These are phyloP conservation scores for Mortierella claussenii DNA, from an alignment of 192 early-diverging fungal genomes.

Conservation along the genomic window DNA sequence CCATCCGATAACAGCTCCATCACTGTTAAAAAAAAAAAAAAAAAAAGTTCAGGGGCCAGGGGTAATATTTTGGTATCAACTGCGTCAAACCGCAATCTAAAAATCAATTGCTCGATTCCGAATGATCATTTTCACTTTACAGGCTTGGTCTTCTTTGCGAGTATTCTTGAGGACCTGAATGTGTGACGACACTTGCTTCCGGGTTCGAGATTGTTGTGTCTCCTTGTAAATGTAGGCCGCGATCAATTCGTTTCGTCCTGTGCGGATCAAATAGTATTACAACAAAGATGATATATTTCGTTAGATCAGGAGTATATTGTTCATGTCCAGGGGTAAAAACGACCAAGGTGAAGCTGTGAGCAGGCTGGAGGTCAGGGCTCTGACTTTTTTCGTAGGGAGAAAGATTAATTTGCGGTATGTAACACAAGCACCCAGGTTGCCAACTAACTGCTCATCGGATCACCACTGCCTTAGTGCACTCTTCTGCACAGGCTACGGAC, in stretches of 20 bases:
- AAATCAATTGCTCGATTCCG: no score
- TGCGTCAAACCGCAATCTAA: no score
- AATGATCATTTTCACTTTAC: constrained; percentile 37
- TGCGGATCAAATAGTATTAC: not conserved
- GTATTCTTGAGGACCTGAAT: constrained; percentile 83
- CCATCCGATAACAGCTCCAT: constrained; percentile 46
- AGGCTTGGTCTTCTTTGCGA: constrained; percentile 62
- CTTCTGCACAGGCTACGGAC: no score
- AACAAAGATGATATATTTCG: constrained; percentile 10
- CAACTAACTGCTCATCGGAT: no score
- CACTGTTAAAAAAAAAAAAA: constrained; percentile 8
- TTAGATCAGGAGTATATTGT: not conserved
- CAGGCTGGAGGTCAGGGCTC: no score
- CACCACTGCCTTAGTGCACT: no score
- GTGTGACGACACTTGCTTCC: constrained; percentile 84
- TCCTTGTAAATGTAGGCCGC: constrained; percentile 78
- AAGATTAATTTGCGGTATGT: not conserved
- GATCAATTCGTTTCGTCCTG: constrained; percentile 78
- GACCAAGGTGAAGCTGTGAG: no score
- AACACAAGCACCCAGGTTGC: not conserved
- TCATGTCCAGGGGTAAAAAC: no score
- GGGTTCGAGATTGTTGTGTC: constrained; percentile 69
- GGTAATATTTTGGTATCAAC: not conserved
- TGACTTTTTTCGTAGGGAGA: no score
- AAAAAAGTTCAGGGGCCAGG: not conserved